phyloP scores from a whole-genome alignment of 2,329 filamentous ascomycete genomes.

The Tolypocladium inflatum region DNA sequence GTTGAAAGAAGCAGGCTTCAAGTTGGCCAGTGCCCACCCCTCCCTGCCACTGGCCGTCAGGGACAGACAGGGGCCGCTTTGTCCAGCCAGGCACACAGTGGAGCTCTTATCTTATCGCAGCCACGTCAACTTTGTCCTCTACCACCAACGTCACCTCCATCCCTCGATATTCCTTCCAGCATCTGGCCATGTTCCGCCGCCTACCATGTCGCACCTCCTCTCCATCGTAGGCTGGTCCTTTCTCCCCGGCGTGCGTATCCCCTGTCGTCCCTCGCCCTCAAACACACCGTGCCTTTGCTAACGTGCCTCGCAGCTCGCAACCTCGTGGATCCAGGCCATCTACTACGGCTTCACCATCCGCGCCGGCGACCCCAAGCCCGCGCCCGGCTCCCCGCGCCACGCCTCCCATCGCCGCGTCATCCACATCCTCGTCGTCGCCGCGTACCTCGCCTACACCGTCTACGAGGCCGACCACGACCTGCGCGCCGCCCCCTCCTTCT shows the following conservation, averaged over 20 bases:
- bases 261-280: neutral
- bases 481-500: constrained; percentile 64
- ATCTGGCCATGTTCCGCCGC: constrained; percentile 9
- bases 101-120: neutral
- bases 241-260: constrained; percentile 38
- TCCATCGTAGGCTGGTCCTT: constrained; percentile 49
- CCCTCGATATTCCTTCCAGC: neutral
- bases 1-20: too few relatives aligned
- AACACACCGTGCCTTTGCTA: neutral
- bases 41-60: neutral
- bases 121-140: neutral
- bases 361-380: constrained; percentile 74
- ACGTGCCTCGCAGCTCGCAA: constrained; percentile 52
- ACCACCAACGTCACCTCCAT: neutral
- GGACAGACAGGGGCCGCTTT: neutral
- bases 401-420: constrained; percentile 70
- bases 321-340: constrained; percentile 65
- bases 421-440: constrained; percentile 69
- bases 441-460: constrained; percentile 85
- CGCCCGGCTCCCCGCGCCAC: constrained; percentile 58
- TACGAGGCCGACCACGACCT: constrained; percentile 85
- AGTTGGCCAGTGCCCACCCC: too few relatives aligned
- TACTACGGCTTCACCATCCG: constrained; percentile 87
- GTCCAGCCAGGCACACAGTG: neutral
- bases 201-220: constrained; percentile 40